phyloP scores from a whole-genome alignment of 2,329 filamentous ascomycete genomes.

The Pseudohalonectria lignicola region DNA sequence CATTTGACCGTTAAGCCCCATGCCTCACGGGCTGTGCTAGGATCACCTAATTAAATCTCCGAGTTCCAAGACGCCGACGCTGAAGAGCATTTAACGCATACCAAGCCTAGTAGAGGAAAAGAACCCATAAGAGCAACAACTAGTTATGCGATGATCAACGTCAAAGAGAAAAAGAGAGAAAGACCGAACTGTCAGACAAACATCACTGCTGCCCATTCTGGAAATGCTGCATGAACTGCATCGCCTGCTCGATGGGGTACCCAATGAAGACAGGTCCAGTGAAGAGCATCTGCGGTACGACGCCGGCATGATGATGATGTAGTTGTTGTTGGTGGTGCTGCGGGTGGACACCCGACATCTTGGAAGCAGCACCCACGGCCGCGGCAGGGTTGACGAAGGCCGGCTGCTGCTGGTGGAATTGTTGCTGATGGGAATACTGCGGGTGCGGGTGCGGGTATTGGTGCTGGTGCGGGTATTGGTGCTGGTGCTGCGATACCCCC shows the following conservation, averaged over 20 bases:
- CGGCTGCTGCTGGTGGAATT: conserved; percentile 24
- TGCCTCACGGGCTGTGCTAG: too few relatives aligned
- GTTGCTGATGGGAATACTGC: too few relatives aligned
- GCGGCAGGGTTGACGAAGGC: conserved; percentile 38
- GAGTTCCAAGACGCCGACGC: neutral
- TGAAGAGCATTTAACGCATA: too few relatives aligned
- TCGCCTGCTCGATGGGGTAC: conserved; percentile 75
- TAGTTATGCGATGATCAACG: too few relatives aligned
- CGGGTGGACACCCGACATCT: too few relatives aligned
- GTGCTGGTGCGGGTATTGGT: neutral
- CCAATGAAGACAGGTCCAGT: conserved; percentile 92
- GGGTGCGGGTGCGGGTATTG: too few relatives aligned
- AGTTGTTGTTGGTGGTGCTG: neutral
- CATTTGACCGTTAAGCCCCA: too few relatives aligned
- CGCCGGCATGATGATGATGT: neutral
- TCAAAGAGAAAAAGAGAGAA: neutral
- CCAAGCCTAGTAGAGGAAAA: too few relatives aligned
- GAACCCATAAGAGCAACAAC: too few relatives aligned
- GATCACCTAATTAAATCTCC: too few relatives aligned
- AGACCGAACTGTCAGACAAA: neutral
- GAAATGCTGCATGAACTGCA: conserved; percentile 58
- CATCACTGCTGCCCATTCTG: conserved; percentile 14
- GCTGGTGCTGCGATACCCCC: neutral
- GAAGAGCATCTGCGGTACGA: conserved; percentile 64
- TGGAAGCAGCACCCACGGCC: conserved; percentile 18